Evolutionary conservation across 371 early-diverging fungal genomes (phyloP).

Genomic region (Basidiobolus meristosporus): DNA sequence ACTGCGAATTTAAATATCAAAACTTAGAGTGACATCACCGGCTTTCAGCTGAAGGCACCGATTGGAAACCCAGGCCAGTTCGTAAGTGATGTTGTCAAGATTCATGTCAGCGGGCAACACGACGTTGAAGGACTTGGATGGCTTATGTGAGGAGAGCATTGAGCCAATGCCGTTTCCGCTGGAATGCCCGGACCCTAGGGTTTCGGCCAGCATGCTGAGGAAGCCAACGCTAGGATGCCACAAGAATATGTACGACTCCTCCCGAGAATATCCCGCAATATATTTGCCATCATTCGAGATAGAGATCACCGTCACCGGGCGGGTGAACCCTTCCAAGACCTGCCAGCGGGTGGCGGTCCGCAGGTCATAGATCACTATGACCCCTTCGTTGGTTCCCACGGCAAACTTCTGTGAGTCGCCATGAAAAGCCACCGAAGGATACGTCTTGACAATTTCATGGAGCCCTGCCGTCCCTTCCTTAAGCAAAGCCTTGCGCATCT

Average conservation of each 20-base stretch:
- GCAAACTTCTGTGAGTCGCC: conserved; percentile 51
- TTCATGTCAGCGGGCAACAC: too few relatives aligned
- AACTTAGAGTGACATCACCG: too few relatives aligned
- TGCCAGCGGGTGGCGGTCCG: conserved; percentile 66
- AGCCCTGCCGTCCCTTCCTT: conserved; percentile 48
- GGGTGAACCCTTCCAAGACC: conserved; percentile 51
- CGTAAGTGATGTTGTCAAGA: too few relatives aligned
- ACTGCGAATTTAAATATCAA: too few relatives aligned
- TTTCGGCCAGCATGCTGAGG: conserved; percentile 44
- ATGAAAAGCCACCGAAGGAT: conserved; percentile 60
- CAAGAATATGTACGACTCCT: conserved; percentile 47
- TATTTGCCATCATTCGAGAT: conserved; percentile 67
- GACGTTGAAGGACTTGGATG: too few relatives aligned
- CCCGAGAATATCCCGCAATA: conserved; percentile 49
- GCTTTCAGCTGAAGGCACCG: too few relatives aligned
- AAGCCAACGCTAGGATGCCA: conserved; percentile 59
- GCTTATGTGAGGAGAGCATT: too few relatives aligned
- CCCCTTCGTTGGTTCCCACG: conserved; percentile 64
- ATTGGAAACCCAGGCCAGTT: too few relatives aligned
- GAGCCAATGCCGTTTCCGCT: too few relatives aligned
- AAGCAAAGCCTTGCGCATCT: conserved; percentile 48
- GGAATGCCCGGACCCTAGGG: conserved; percentile 7
- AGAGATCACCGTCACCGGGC: conserved; percentile 40
- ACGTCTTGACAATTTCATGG: conserved; percentile 58
- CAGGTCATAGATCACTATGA: conserved; percentile 58